Base-by-base conservation (phyloP, 176 grass and related monocot genomes). In the Microstegium vimineum region DNA sequence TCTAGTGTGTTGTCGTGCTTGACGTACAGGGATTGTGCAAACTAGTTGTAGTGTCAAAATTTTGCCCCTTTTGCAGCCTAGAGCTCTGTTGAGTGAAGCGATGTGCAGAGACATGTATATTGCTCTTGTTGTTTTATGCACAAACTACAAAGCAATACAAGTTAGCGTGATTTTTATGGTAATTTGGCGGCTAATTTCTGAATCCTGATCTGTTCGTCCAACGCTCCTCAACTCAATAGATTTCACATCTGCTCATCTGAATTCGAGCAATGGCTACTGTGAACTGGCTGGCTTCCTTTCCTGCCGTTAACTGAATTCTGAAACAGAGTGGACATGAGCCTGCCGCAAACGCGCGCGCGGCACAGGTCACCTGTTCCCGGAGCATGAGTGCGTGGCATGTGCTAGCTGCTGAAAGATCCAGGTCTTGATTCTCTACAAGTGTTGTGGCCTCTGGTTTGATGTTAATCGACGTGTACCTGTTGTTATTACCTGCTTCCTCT, bases 21-120 rank as follows among this genome's bases (percentile, higher is more conserved):
- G 18, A 40, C 15, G n/a, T n/a, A 36, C 41, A 8, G 74, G 34
- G 30, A 74, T 47, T 73, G 35, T 80, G 69, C 8, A 74, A 31
- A 57, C 12, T 13, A 38, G 31, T 16, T 32, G 81, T 36, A 41
- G 75, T n/a, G 62, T 20, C 49, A 6, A 5, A 9, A 27, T 35
- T 36, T n/a, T 72, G 69, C 33, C 25, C 14, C 32, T 22, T 15
- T 5, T 59, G 23, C 40, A 15, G 38, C 43, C 61, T 76, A 57
- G 36, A 74, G 52, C 60, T 80, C 30, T 81, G 71, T 37, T 14
- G 63, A 52, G 71, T 64, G 70, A 84, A 62, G 76, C 42, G 41
- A 22, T 49, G 25, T 6, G 22, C 63, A 68, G 61, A 51, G 22
- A 43, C 23, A 30, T 47, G 62, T 51, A 31, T 25, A n/a, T 6